These are phyloP conservation scores for Candida mattraensis DNA, from an alignment of 805 yeast genomes.

Conservation along the genomic window DNA sequence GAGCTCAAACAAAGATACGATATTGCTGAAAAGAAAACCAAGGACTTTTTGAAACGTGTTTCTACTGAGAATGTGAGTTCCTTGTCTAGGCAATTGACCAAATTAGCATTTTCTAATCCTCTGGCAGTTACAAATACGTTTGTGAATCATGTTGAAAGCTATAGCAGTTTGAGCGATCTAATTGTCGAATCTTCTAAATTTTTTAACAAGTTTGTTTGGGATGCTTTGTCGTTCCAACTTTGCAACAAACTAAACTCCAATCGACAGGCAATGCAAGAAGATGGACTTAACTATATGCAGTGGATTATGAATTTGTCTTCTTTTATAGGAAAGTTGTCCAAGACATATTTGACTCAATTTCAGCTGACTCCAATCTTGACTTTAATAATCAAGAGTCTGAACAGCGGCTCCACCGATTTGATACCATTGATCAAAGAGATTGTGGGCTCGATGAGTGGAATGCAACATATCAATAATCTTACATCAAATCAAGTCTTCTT, in stretches of 20 bases:
- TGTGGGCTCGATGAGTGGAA: constrained; percentile 74
- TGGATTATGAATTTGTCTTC: constrained; percentile 86
- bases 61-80: constrained; percentile 75
- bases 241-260: constrained; percentile 68
- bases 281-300: constrained; percentile 76
- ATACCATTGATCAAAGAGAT: constrained; percentile 67
- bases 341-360: constrained; percentile 50
- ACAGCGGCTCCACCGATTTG: constrained; percentile 56
- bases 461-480: constrained; percentile 66
- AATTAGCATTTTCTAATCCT: constrained; percentile 74
- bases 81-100: constrained; percentile 72
- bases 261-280: constrained; percentile 65
- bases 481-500: constrained; percentile 63
- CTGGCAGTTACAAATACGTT: constrained; percentile 70
- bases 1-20: constrained; percentile 58
- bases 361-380: constrained; percentile 61
- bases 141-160: constrained; percentile 83
- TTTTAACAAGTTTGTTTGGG: constrained; percentile 82
- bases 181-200: constrained; percentile 77
- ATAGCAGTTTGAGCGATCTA: constrained; percentile 78
- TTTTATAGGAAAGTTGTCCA: constrained; percentile 73
- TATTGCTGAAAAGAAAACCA: constrained; percentile 76
- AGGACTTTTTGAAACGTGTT: constrained; percentile 72
- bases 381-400: constrained; percentile 63
- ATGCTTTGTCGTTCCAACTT: constrained; percentile 71